Evolutionary conservation across 2,329 filamentous ascomycete genomes (phyloP).

Genomic region (Rhynchosporium agropyri): DNA sequence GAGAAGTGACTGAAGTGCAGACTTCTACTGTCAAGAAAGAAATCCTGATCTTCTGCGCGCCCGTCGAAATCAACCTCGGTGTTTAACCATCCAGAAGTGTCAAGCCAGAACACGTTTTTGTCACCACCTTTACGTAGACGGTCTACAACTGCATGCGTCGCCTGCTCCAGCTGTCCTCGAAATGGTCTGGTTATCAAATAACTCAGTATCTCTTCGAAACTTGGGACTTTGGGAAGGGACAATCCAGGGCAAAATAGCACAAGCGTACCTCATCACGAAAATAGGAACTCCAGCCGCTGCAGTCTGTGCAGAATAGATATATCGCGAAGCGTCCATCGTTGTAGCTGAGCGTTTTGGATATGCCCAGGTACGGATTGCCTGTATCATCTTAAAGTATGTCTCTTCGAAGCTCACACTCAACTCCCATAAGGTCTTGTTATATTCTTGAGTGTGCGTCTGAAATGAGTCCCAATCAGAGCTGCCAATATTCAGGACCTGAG

Average conservation of each 20-base stretch:
- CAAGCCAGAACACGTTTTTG: constrained; percentile 44
- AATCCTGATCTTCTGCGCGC: constrained; percentile 36
- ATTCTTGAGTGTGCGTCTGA: constrained; percentile 36
- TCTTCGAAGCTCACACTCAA: constrained; percentile 41
- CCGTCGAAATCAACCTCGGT: constrained; percentile 33
- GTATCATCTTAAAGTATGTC: constrained; percentile 44
- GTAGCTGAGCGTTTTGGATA: constrained; percentile 31
- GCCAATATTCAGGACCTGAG: constrained; percentile 42
- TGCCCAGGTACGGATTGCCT: constrained; percentile 40
- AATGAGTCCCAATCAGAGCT: constrained; percentile 42
- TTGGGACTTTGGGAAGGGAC: too few species aligned
- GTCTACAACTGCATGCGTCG: constrained; percentile 42
- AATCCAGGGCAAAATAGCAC: too few species aligned
- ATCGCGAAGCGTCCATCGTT: constrained; percentile 21
- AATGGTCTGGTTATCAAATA: constrained; percentile 35
- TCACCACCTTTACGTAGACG: constrained; percentile 43
- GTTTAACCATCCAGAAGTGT: constrained; percentile 46
- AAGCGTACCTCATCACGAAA: constrained; percentile 40
- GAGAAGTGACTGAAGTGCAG: not conserved
- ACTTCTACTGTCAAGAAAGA: constrained; percentile 39
- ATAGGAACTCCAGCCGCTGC: constrained; percentile 42
- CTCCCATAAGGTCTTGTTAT: constrained; percentile 41
- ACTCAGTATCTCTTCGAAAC: too few species aligned
- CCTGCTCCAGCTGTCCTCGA: constrained; percentile 41
- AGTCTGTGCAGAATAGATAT: constrained; percentile 25